Percentiles rank a stretch among this genome's conserved stretches.
These are phyloP conservation scores for Tricladium varicosporioides DNA, from an alignment of 2,329 filamentous ascomycete species.

Conservation along the genomic window DNA sequence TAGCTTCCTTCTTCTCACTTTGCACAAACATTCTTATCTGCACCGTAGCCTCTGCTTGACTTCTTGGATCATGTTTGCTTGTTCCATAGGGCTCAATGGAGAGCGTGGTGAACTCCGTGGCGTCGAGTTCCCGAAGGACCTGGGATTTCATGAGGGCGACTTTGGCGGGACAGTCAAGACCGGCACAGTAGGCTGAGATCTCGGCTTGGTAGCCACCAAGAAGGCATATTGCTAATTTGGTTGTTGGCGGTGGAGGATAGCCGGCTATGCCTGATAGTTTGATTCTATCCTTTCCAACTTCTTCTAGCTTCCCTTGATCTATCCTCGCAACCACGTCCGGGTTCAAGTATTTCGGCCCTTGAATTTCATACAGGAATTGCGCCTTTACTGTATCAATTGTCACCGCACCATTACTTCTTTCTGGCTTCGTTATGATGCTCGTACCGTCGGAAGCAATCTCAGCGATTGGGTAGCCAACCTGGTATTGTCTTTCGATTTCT, in stretches of 20 bases:
- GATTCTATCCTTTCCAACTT: constrained; percentile 47
- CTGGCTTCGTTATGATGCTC: constrained; percentile 45
- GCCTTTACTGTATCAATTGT: constrained; percentile 49
- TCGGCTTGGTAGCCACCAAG: constrained; percentile 13
- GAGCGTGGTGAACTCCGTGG: not conserved
- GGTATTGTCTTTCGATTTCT: constrained; percentile 30
- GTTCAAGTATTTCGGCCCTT: constrained; percentile 56
- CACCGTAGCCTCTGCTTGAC: not conserved
- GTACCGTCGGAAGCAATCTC: constrained; percentile 41
- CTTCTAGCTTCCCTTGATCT: constrained; percentile 48
- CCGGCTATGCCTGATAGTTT: constrained; percentile 42
- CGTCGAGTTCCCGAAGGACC: not conserved
- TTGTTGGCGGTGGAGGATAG: not conserved
- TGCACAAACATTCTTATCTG: not conserved
- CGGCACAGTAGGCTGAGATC: not conserved
- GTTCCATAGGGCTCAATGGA: not conserved
- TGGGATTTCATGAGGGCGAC: not conserved
- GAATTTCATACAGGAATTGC: constrained; percentile 54
- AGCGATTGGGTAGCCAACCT: constrained; percentile 46
- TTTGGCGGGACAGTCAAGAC: not conserved
- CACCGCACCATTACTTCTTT: constrained; percentile 40
- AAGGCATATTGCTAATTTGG: not conserved
- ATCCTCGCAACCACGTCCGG: constrained; percentile 54
- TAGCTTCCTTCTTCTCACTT: not conserved
- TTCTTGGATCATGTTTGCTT: not conserved